Evolutionary conservation across 2,329 filamentous ascomycete species (phyloP), one percentile per base, ranked within the genome.

Genomic region (Cryphonectria carpinicola): DNA sequence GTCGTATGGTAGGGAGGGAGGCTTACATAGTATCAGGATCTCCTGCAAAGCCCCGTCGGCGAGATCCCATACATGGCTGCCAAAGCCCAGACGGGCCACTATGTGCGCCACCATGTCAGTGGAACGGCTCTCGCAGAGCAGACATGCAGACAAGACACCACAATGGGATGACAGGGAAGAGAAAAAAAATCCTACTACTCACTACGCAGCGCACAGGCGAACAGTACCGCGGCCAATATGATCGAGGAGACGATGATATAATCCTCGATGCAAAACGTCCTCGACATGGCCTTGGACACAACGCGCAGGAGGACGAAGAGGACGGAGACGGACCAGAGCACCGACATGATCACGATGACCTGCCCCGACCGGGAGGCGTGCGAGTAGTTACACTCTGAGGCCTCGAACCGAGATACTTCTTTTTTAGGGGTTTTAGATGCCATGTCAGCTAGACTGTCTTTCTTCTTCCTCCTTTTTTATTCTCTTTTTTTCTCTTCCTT

Each of bases 11-110:
- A 1, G 37, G 37, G 37, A 22, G 54, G 22, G n/a, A 22, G 32
- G 49, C 54, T 49, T 61, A 68, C 66, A 70, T 7, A 72, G 10
- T 39, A 62, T 60, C 22, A 72, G 62, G 37, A 72, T 72, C 37
- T 66, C 54, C 17, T 56, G 17, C 14, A 70, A 14, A 19, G 65
- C 70, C 22, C 69, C 72, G 46, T 74, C 65, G 6, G 62, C 39
- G 8, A 74, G 71, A 43, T 72, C 70, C 62, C 71, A 73, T 6
- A 70, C 14, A 32, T 74, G 72, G 8, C 52, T 68, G 17, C 72
- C 71, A 25, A 74, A 67, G 19, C 72, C 72, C 11, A 72, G 63
- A 10, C 58, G 17, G n/a, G 68, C 46, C 65, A 68, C 71, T 72
- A 49, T n/a, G 32, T 39, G 25, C 1, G 17, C 0, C 14, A 32